A percentile compares a stretch with the other conserved stretches of the same genome.
These are phyloP conservation scores for Diplodia intermedia DNA, from an alignment of 2,329 filamentous ascomycete genomes.

Conservation along the genomic window DNA sequence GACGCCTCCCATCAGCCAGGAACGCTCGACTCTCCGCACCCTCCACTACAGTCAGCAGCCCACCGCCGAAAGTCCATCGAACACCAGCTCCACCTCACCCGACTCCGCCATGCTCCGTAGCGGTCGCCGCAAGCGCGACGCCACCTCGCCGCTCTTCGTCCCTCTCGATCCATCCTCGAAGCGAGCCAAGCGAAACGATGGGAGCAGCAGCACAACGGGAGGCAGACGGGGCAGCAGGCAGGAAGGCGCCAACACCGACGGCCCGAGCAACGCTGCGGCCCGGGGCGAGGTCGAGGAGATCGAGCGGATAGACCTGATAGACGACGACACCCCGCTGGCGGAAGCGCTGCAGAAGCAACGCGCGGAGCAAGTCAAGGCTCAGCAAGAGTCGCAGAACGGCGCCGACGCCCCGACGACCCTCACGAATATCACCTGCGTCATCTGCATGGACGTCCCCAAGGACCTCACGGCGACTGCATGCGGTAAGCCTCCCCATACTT, in stretches of 20 bases:
- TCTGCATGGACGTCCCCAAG: slow-evolving; percentile 68
- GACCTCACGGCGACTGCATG: slow-evolving; percentile 67
- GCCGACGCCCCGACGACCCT: slow-evolving; percentile 50
- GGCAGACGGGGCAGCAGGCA: slow-evolving; percentile 9
- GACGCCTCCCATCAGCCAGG: slow-evolving; percentile 28
- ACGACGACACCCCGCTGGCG: slow-evolving; percentile 51
- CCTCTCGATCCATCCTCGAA: slow-evolving; percentile 44
- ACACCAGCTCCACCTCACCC: background rate
- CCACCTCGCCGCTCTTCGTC: slow-evolving; percentile 9
- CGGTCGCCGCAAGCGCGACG: slow-evolving; percentile 35
- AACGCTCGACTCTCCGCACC: slow-evolving; percentile 25
- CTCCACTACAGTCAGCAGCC: background rate
- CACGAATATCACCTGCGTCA: slow-evolving; percentile 63
- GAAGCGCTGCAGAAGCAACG: slow-evolving; percentile 60
- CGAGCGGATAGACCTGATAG: slow-evolving; percentile 60
- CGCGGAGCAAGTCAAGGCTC: slow-evolving; percentile 58
- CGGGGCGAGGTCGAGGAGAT: slow-evolving; percentile 39
- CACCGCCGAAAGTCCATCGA: slow-evolving; percentile 3
- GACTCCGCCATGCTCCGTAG: slow-evolving; percentile 4
- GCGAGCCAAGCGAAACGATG: slow-evolving; percentile 38
- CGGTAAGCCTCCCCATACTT: slow-evolving; percentile 55
- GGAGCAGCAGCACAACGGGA: slow-evolving; percentile 33
- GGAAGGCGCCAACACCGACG: slow-evolving; percentile 1
- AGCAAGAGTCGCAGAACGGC: slow-evolving; percentile 43
- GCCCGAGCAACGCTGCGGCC: slow-evolving; percentile 28